Evolutionary conservation across 2,329 filamentous ascomycete genomes (phyloP), one percentile per base, ranked within the genome.

Genomic region (Chalaropsis ovoidea): DNA sequence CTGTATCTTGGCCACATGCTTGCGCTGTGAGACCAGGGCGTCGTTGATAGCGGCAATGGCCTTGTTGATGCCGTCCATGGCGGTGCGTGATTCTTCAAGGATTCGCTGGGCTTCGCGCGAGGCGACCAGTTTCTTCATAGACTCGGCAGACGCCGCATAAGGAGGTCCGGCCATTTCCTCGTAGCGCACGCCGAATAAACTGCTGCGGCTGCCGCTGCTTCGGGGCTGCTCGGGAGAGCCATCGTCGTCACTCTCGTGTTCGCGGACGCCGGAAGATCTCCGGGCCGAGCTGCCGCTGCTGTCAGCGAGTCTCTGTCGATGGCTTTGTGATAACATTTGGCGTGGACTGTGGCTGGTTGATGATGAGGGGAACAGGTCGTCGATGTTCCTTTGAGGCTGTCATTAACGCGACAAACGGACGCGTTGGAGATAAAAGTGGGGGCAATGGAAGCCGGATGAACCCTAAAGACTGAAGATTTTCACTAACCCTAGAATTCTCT

Each of bases 41-140:
- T 67, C 63, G 31, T 67, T 67, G 35, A 65, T 47, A 22, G 63
- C 27, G 15, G 49, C 42, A 22, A 67, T 65, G 13, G 66, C 66
- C 10, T 58, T 56, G 63, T 39, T 62, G 17, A 67, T 65, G 47
- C 61, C 47, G 3, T 60, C n/a, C 39, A 65, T 64, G 24, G 61
- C 63, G 1, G 39, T 22, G 49, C 63, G 49, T 8, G 63, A 64
- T 41, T 64, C 42, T 24, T 64, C 63, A 13, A 60, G 42, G 22
- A 64, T 45, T 31, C 52, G 49, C 52, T 56, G 41, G 24, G 19
- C n/a, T 17, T 64, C 63, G 39, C 63, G 63, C 22, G 22, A 39
- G 52, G 24, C 27, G 10, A 58, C 49, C 5, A 60, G 19, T 7
- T 56, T 35, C 39, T 43, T 58, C 39, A 64, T 42, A 15, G 52